Evolutionary conservation across 352 stramenopile genomes (phyloP).

Genomic region (Thraustochytrium sp.): DNA sequence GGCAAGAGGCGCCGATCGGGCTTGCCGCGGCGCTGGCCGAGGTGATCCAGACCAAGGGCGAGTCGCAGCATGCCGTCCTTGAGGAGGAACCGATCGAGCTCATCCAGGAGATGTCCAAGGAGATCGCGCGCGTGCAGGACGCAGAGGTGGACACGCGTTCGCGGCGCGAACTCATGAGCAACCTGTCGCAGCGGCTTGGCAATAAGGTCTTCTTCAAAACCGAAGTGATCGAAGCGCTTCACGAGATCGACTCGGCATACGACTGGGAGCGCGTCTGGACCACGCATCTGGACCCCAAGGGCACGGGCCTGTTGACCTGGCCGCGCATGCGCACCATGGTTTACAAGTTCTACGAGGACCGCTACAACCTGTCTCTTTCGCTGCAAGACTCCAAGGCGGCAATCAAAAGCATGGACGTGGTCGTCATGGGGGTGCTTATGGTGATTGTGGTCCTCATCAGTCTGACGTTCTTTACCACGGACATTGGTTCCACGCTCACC

Average conservation of each 20-base stretch:
- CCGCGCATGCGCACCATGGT: neutral
- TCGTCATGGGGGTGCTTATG: neutral
- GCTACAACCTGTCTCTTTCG: conserved; percentile 21
- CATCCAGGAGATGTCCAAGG: neutral
- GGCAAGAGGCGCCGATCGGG: no score
- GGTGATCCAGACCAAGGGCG: neutral
- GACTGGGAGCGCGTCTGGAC: conserved; percentile 5
- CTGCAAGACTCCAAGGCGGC: conserved; percentile 5
- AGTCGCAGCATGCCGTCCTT: neutral
- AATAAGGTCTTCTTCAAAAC: conserved; percentile 39
- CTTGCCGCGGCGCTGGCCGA: neutral
- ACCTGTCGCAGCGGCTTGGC: neutral
- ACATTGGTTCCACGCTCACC: neutral
- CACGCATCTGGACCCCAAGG: conserved; percentile 8
- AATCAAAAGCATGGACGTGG: neutral
- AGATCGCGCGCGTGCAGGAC: neutral
- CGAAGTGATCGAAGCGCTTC: neutral
- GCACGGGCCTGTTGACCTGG: neutral
- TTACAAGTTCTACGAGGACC: neutral
- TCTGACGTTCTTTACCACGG: neutral
- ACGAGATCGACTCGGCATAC: neutral
- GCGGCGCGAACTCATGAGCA: neutral
- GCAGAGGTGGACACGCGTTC: neutral
- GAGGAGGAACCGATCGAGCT: neutral
- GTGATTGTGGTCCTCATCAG: conserved; percentile 11